Evolutionary conservation across 129 eudicot species (phyloP), one percentile per base, ranked within the genome.

Genomic region (Solidago caesia): DNA sequence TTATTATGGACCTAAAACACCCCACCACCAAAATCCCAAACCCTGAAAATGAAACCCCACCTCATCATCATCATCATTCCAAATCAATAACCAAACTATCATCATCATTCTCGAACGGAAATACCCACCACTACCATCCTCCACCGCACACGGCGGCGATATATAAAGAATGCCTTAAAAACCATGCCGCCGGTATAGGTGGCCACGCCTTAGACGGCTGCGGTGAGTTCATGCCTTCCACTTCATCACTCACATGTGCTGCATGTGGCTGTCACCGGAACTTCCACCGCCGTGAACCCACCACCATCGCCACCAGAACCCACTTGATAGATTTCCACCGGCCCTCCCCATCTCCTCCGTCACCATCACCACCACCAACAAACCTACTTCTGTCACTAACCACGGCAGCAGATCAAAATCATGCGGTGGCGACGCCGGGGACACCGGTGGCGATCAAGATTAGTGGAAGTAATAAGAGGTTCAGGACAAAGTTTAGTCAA

Each of bases 241-340:
- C 90, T 15, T 6, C 76, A 73, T 84, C 92, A 4, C 86, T 85
- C 10, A 84, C 68, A 70, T 92, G 97, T 82, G 93, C 91, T 8
- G 97, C 96, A 0, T 92, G 97, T 51, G 96, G 96, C 74, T 92
- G 97, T 88, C 97, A 92, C 88, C 96, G 96, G 45, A 92, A 82
- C 75, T 89, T 92, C 85, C 97, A 89, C 85, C 92, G 96, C 80
- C 91, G 96, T 5, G 92, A 88, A 47, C 69, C 79, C 52, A 75
- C 59, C 60, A 47, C 70, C 56, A 53, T 76, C 8, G 2, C 75
- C 76, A 39, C 80, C 77, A 56, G 61, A 52, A 71, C 83, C 25
- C 92, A 82, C 67, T 89, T 80, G 76, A 82, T 82, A 46, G 86
- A 79, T 55, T 86, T 82, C 79, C 79, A 79, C 75, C 85, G 60